phyloP scores from a whole-genome alignment of 306 rosid genomes.

The Senna siamea region DNA sequence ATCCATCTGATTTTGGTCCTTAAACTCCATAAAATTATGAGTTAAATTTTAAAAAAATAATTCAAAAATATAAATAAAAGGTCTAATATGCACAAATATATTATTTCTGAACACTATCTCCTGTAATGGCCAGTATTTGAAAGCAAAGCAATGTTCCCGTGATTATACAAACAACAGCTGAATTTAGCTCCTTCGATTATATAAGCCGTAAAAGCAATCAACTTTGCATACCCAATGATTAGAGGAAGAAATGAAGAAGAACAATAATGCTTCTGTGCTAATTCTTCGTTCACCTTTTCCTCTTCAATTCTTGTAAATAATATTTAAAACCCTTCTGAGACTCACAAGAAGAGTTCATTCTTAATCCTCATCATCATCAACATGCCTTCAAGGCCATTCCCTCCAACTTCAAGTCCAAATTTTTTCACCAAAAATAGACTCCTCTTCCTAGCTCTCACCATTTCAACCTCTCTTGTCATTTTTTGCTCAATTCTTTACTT shows the following conservation, averaged over 20 bases:
- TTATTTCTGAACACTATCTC: no score
- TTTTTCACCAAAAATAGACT: conserved; percentile 65
- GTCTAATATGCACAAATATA: no score
- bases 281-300: conserved; percentile 35
- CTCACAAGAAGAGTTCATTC: conserved; percentile 32
- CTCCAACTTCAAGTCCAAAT: conserved; percentile 54
- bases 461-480: conserved; percentile 79
- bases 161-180: no score
- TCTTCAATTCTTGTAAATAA: conserved; percentile 40
- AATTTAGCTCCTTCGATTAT: conserved; percentile 50
- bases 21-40: no score
- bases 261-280: conserved; percentile 37
- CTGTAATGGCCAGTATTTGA: no score
- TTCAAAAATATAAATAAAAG: no score
- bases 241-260: conserved; percentile 42
- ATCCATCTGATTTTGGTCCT: no score
- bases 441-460: conserved; percentile 73
- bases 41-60: no score
- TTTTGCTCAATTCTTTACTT: conserved; percentile 75
- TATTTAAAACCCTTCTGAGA: conserved; percentile 17
- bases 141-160: no score
- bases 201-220: conserved; percentile 70
- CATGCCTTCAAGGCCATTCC: conserved; percentile 84
- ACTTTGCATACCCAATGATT: conserved; percentile 62
- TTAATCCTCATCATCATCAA: conserved; percentile 14